Base-by-base conservation (phyloP, 352 stramenopile species). In the Phytophthora pinifolia region DNA sequence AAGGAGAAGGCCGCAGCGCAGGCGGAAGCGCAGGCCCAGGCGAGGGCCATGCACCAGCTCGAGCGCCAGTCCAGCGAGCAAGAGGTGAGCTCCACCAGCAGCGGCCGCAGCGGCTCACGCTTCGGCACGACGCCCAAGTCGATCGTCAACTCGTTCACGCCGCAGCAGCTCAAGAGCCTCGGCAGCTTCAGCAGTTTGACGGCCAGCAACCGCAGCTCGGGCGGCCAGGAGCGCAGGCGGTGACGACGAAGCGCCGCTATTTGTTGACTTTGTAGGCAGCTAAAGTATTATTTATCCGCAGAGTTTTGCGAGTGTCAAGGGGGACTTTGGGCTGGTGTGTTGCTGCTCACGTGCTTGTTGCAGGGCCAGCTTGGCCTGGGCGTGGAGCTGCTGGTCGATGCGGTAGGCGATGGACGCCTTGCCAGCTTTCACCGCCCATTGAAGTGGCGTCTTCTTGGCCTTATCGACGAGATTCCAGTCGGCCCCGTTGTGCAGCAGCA, bases 371-470 rank as follows among this genome's bases (percentile, higher is more conserved):
- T 80, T 86, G 17, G 56, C 60, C 42, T 70, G 66, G 12, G 65
- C 75, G 29, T 85, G 74, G 15, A 88, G 47, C 78, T 85, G 76
- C 63, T 91, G 80, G 43, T 93, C 83, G 17, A 93, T 66, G 22
- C 79, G 76, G 54, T 93, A 90, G 31, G 76, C 72, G 36, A 89
- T 62, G 12, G 83, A 88, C 0, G 80, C 78, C 54, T 89, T 84
- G 36, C 83, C 83, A 14, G 74, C 74, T 12, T 72, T 67, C 5
- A 86, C 65, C 1, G 80, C 83, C 77, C 80, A 93, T 44, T 90
- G 79, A 35, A 91, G 54, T 13, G 83, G 83, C 3, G 80, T 89
- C 52, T 83, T 86, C 37, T 86, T 76, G 29, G 56, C 25, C 61
- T 93, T 93, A 59, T 93, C 80, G 6, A 53, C 37, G 1, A 71